Evolutionary conservation across 192 early-diverging fungal genomes (phyloP).

Genomic region (Umbelopsis sp.): DNA sequence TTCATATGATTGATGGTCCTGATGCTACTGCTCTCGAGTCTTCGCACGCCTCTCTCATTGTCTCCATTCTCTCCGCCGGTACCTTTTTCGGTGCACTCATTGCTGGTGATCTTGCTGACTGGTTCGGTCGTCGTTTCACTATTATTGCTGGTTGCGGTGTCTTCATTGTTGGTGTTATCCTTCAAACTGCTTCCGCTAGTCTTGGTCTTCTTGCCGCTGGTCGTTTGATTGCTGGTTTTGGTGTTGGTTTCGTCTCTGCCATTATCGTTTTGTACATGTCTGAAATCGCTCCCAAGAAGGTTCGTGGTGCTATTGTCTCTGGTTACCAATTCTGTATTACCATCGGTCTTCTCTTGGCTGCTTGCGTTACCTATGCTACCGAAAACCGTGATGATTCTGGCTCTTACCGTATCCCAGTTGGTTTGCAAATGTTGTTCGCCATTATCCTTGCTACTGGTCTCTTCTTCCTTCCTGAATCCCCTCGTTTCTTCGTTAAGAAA

Average conservation of each 20-base stretch:
- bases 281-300: slow-evolving; percentile 74
- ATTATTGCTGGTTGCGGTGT: slow-evolving; percentile 51
- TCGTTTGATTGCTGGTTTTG: slow-evolving; percentile 55
- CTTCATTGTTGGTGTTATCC: slow-evolving; percentile 55
- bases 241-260: slow-evolving; percentile 50
- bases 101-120: slow-evolving; percentile 51
- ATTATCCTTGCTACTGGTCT: slow-evolving; percentile 66
- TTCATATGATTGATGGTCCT: slow-evolving; percentile 51
- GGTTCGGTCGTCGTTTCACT: slow-evolving; percentile 47
- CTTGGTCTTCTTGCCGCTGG: slow-evolving; percentile 51
- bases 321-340: slow-evolving; percentile 90
- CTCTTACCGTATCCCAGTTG: slow-evolving; percentile 65
- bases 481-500: slow-evolving; percentile 76
- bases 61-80: slow-evolving; percentile 62
- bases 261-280: slow-evolving; percentile 49
- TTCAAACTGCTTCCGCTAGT: slow-evolving; percentile 51
- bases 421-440: slow-evolving; percentile 80
- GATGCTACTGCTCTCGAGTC: slow-evolving; percentile 38
- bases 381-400: background rate
- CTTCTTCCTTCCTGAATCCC: slow-evolving; percentile 80
- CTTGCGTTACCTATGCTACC: slow-evolving; percentile 25
- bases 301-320: slow-evolving; percentile 79
- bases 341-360: slow-evolving; percentile 68
- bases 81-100: slow-evolving; percentile 61
- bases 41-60: slow-evolving; percentile 46